Percentiles rank a stretch among this genome's conserved stretches.
phyloP scores from a whole-genome alignment of 768 basidiomycete genomes.

The Suillus fuscotomentosus region DNA sequence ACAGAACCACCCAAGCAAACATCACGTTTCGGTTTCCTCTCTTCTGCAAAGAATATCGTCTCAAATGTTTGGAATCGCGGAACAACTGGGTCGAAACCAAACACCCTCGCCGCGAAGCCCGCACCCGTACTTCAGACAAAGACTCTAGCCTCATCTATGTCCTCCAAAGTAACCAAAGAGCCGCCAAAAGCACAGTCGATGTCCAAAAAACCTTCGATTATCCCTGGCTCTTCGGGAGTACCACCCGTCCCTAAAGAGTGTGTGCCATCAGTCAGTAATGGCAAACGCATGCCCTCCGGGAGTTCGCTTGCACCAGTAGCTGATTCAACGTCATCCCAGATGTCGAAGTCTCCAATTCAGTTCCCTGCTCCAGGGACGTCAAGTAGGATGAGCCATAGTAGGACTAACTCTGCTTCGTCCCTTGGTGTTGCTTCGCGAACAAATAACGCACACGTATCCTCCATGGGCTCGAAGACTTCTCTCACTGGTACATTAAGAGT shows the following conservation, averaged over 20 bases:
- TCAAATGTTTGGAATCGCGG: conserved; percentile 72
- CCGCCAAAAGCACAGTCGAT: conserved; percentile 7
- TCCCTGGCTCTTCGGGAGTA: conserved; percentile 21
- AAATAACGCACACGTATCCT: conserved; percentile 22
- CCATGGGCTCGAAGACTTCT: conserved; percentile 29
- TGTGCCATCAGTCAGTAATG: conserved; percentile 9
- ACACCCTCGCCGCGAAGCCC: conserved; percentile 28
- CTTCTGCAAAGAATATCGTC: conserved; percentile 67
- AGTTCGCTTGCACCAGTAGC: conserved; percentile 15
- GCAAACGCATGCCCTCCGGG: conserved; percentile 17
- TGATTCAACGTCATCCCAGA: conserved; percentile 15
- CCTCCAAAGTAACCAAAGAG: conserved; percentile 12
- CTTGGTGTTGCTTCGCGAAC: conserved; percentile 34
- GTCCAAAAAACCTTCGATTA: conserved; percentile 20
- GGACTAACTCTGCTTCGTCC: conserved; percentile 32
- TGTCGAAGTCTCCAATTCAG: conserved; percentile 19
- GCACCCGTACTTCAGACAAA: conserved; percentile 9
- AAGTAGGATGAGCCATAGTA: conserved; percentile 15
- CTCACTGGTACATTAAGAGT: conserved; percentile 6
- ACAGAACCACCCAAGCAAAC: conserved; percentile 38
- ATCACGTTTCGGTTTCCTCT: conserved; percentile 67
- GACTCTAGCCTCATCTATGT: not conserved
- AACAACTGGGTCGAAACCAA: conserved; percentile 30
- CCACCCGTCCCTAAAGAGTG: conserved; percentile 10
- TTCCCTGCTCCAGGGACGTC: conserved; percentile 15